Conservation (phyloP, 2,329 filamentous ascomycete species). For the Ophiocordyceps camponoti-leonardi region DNA sequence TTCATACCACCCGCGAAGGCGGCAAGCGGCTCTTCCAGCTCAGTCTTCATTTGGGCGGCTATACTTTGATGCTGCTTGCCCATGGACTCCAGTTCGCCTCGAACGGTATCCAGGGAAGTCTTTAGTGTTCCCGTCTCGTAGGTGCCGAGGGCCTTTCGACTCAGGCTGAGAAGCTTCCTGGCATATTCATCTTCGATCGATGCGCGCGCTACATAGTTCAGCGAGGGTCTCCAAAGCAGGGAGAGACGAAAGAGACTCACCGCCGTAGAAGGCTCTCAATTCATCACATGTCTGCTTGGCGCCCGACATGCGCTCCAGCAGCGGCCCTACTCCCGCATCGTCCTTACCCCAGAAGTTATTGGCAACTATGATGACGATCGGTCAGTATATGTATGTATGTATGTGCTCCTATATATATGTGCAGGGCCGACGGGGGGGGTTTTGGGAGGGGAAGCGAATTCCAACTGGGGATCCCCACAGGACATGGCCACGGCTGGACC, state of each 20-base stretch:
- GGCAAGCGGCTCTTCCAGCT: slow-evolving; percentile 81
- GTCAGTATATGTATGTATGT: neutral
- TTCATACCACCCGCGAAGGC: slow-evolving; percentile 94
- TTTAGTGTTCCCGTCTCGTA: slow-evolving; percentile 72
- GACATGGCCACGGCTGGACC: slow-evolving; percentile 49
- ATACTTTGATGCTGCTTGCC: slow-evolving; percentile 85
- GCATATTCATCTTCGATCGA: slow-evolving; percentile 95
- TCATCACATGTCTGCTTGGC: slow-evolving; percentile 94
- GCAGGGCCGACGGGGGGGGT: neutral
- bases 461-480: slow-evolving; percentile 26
- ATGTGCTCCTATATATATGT: too few species aligned
- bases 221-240: neutral
- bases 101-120: slow-evolving; percentile 69
- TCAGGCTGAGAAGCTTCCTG: slow-evolving; percentile 70
- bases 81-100: slow-evolving; percentile 82
- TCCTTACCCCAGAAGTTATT: slow-evolving; percentile 99
- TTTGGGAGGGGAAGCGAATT: neutral
- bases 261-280: slow-evolving; percentile 74
- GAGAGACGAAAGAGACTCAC: slow-evolving; percentile 27
- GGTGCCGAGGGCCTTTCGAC: slow-evolving; percentile 77
- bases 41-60: slow-evolving; percentile 85
- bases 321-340: slow-evolving; percentile 81
- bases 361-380: slow-evolving; percentile 44
- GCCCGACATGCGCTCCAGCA: slow-evolving; percentile 86
- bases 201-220: slow-evolving; percentile 46